Conservation (phyloP, 352 stramenopile genomes). For the Globisporangium lucens region DNA sequence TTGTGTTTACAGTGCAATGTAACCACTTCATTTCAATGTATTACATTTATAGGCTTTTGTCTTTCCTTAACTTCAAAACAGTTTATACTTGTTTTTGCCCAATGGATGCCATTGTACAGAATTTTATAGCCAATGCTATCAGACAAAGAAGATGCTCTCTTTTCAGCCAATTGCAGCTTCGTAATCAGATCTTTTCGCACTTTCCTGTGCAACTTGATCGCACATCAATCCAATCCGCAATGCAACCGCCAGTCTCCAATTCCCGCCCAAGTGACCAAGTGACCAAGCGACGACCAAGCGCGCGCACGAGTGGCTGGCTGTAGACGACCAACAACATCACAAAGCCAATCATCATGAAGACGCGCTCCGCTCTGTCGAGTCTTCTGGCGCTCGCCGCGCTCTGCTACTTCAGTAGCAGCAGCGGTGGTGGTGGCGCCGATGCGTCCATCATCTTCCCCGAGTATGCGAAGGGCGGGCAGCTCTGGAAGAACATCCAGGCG, state of each 20-base stretch:
- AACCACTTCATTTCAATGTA: not conserved
- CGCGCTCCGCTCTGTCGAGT: not conserved
- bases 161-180: not conserved
- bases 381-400: not conserved
- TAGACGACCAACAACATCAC: not conserved
- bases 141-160: not conserved
- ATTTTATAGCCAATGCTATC: not conserved
- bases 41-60: not conserved
- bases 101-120: not conserved
- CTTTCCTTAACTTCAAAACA: not conserved
- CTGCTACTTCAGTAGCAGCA: not conserved
- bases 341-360: not conserved
- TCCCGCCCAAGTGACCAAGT: not conserved
- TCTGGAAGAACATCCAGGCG: constrained; percentile 53
- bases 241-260: not conserved
- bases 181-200: constrained; percentile 1
- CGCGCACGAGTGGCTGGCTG: not conserved
- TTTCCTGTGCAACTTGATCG: not conserved
- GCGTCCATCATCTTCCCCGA: constrained; percentile 25
- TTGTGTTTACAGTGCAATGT: not conserved
- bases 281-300: not conserved
- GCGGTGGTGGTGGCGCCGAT: not conserved
- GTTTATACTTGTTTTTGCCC: not conserved
- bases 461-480: constrained; percentile 42
- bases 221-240: not conserved